Base-by-base conservation (phyloP, 257 asterid species). In the Nicotiana benthamiana region DNA sequence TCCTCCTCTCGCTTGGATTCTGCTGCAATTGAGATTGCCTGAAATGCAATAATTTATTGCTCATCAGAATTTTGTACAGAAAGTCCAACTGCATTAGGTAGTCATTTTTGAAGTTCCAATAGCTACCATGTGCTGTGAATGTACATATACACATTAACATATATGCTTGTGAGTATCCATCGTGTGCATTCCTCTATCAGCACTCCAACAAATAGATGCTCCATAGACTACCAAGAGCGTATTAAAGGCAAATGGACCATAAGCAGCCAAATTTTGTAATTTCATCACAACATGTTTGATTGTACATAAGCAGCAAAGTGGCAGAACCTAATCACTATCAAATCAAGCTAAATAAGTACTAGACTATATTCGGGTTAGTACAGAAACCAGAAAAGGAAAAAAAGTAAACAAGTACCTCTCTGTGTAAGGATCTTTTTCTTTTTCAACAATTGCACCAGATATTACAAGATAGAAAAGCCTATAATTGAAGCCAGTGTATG, bases 1-100 rank as follows among this genome's bases (percentile, higher is more conserved):
- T 94, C 98, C 88, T 92, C 97, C 87, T 94, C 97, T 77, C 97
- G 91, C 86, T 94, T 94, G 51, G 88, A 83, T 85, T 94, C 98
- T 24, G 97, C 95, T 56, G 94, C 96, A 27, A 89, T 83, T 75
- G 93, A 88, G 72, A 90, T 85, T 54, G 94, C 97, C 98, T 93
- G 80, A 62, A 82, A 72, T 43, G 57, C 77, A 70, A 68, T 36
- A n/a, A 68, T 43, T 20, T 43, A 70, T 36, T 20, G 76, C 77
- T 10, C 57, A 22, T 70, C 24, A 70, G 57, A 43, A 43, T 40
- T 36, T 54, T 67, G 54, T 36, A 67, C 30, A 67, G 75, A 67
- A 67, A 67, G 54, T 36, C 16, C 75, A 67, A 67, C 75, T 67
- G 36, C 54, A 36, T 36, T 67, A 67, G 30, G 75, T 34, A 67